Conservation (phyloP, 352 stramenopile species). For the Phytophthora sojae region DNA sequence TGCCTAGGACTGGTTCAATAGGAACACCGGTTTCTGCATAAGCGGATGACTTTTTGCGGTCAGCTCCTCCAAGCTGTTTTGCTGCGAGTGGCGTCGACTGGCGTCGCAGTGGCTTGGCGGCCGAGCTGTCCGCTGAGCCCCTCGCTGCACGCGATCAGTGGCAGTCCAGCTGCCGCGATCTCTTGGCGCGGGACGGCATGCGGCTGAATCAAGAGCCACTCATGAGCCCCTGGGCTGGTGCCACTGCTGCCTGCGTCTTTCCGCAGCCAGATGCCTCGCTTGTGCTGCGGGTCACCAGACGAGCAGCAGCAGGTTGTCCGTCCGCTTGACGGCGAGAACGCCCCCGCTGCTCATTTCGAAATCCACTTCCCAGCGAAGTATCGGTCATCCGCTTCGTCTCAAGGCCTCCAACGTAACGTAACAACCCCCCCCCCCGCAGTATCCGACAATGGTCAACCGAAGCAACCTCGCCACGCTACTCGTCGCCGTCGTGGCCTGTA, state of each 20-base stretch:
- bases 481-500: neutral
- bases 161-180: neutral
- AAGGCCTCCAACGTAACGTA: neutral
- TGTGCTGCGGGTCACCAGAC: neutral
- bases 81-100: neutral
- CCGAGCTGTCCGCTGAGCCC: too few species aligned
- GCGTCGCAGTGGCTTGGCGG: neutral
- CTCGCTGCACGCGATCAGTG: neutral
- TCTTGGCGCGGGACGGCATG: neutral
- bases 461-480: neutral
- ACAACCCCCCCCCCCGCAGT: neutral
- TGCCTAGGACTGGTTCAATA: too few species aligned
- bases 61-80: neutral
- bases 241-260: neutral
- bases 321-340: neutral
- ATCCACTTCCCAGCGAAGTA: neutral
- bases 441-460: neutral
- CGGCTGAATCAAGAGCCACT: neutral
- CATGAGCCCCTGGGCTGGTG: neutral
- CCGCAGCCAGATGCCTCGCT: neutral
- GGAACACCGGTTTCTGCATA: too few species aligned
- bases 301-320: neutral
- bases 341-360: neutral
- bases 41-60: neutral
- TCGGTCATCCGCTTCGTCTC: neutral